Base-by-base conservation (phyloP, 1,284 basidiomycete species). In the Pholiota adiposa region DNA sequence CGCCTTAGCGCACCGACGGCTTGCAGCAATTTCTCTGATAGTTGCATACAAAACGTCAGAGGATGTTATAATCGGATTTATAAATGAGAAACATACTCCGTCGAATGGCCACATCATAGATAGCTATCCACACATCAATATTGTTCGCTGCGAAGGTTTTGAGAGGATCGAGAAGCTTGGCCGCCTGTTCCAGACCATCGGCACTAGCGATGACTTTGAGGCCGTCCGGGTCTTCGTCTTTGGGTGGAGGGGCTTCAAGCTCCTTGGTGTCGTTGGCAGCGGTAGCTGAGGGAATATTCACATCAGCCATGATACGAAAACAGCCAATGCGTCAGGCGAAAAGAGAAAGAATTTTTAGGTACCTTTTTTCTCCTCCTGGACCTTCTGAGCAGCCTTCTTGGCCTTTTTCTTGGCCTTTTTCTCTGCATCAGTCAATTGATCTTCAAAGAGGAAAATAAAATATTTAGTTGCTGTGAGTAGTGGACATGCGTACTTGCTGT, bases 371-470 rank as follows among this genome's bases (percentile, higher is more conserved):
- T 90, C 90, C 50, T 86, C 83, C 59, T 84, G 83, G 0, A 79
- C 80, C 74, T 91, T 93, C 61, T 82, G 81, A 4, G 89, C 89
- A 0, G 88, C 93, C 72, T 95, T 96, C 73, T 92, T 93, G 29
- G 93, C 93, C 70, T 94, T 96, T 75, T 94, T 96, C 72, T 91
- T 90, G 0, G 92, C 93, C 73, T 96, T 96, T 75, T 94, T 94
- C 69, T 89, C 87, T 0, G 85, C 86, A 60, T 89, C 89, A 51
- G 89, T 83, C 34, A 85, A 73, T 72, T 73, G 72, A 7, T 63
- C 78, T 80, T 43, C 29, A 29, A 27, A 27, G 46, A 34, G 23
- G 49, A 41, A 18, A 23, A 12, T 8, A 31, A 33, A 44, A 27
- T 8, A 12, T 11, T 18, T 40, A 14, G 12, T 31, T 23, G 14